Base-by-base conservation (phyloP, 805 yeast species). In the Wickerhamomyces bovis region DNA sequence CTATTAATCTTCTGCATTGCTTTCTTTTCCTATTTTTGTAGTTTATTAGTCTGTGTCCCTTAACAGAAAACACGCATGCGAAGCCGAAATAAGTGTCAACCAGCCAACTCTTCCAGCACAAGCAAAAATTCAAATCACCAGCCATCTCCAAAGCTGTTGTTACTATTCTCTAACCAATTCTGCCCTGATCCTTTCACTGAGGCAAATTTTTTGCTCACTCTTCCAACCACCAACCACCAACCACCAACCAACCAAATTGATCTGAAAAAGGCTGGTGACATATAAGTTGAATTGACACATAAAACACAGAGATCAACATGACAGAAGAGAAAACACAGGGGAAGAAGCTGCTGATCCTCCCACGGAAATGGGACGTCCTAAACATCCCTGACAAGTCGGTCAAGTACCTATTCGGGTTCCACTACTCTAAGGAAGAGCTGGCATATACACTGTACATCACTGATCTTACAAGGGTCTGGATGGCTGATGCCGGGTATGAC, bases 381-480 rank as follows among this genome's bases (percentile, higher is more conserved):
- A 36, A 41, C 4, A 28, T 53, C 4, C 44, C 36, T 2, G 46
- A 53, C 19, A 35, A 42, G 1, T 33, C 43, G n/a, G 44, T 45
- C 18, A 43, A 48, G 2, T 56, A 54, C 26, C 48, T 53, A 13
- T 48, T 53, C 26, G 62, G 62, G 4, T 55, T 50, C 3, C 46
- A 48, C 25, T 58, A 48, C 41, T 51, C 58, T 4, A 4, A 36
- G 20, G 30, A 28, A 7, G 23, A 16, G 15, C 20, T 43, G 13
- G 48, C 46, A 19, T 52, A 57, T 38, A 44, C 44, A 38, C 11
- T 57, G 0, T 58, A 56, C 39, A 18, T 58, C 19, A 56, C 62
- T 7, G 61, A 60, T 43, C 49, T 57, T 28, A 41, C 42, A 13
- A 47, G 53, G 38, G 57, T 56, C 3, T 60, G 64, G 64, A 47